Evolutionary conservation across 768 basidiomycete species (phyloP), one percentile per base, ranked within the genome.

Genomic region (Leucosporidium yakuticum): DNA sequence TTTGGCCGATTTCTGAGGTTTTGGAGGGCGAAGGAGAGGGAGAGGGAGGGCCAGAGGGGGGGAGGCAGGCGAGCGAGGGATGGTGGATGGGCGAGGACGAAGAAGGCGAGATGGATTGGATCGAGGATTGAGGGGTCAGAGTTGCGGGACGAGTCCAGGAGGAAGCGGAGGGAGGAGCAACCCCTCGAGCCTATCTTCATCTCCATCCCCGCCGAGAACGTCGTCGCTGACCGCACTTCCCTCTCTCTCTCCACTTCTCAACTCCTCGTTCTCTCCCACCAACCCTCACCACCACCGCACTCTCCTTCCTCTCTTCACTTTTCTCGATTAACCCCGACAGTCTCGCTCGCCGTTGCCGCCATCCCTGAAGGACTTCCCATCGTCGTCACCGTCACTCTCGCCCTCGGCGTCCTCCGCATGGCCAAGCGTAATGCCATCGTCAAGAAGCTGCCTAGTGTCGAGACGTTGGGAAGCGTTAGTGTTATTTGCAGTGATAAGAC

Each of bases 401-500:
- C 95, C 2, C 83, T 98, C 32, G 94, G 94, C 53, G 94, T 98
- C 4, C 78, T 96, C 72, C 81, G 95, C 15, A 97, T 97, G 95
- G 86, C 91, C 0, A 90, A 89, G 74, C 85, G 91, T 29, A 95
- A 92, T 69, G 94, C 94, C 0, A 97, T 98, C 68, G 94, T 98
- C 51, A 98, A 98, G 81, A 97, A 94, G 76, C 80, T 97, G 54
- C 95, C 93, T 70, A 92, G 90, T 4, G 94, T 98, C 4, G 94
- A 98, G 78, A 86, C 92, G 0, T 81, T 98, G 4, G 94, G 94
- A 3, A 91, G 89, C 4, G 91, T 97, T 19, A 92, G 89, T n/a
- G 94, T 98, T 14, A 94, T 98, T 69, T 98, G 94, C 76, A 92
- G 92, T 4, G 94, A 97, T 79, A 98, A 97, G 80, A 97, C 95